Percentiles rank a stretch among this genome's conserved stretches.
These are phyloP conservation scores for Vitis amurensis DNA, from an alignment of 164 flowering plant species.

Conservation along the genomic window DNA sequence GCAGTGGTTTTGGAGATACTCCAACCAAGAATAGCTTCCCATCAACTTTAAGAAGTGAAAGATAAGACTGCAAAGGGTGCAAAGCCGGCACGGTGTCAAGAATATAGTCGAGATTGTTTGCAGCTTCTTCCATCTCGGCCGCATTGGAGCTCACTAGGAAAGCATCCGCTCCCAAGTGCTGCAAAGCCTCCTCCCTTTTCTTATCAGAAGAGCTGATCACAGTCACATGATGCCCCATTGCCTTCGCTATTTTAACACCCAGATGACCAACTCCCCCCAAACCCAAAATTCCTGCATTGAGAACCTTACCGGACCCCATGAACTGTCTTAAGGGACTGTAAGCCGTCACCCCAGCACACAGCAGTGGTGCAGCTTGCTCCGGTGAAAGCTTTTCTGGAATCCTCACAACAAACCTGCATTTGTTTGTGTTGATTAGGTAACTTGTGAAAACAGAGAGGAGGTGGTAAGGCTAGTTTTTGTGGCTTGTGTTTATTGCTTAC, in stretches of 20 bases:
- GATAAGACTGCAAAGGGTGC: conserved; percentile 35
- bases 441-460: neutral
- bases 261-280: conserved; percentile 63
- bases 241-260: conserved; percentile 55
- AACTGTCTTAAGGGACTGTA: conserved; percentile 53
- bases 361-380: conserved; percentile 57
- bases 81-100: conserved; percentile 53
- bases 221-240: conserved; percentile 64
- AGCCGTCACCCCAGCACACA: conserved; percentile 62
- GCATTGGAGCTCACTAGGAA: conserved; percentile 41
- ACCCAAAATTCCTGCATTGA: conserved; percentile 47
- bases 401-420: conserved; percentile 47
- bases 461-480: too few relatives aligned
- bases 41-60: conserved; percentile 40
- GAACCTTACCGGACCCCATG: conserved; percentile 7
- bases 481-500: conserved; percentile 17
- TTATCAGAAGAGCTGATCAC: conserved; percentile 52
- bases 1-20: conserved; percentile 32
- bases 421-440: neutral
- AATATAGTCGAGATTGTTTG: conserved; percentile 46
- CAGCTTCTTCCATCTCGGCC: conserved; percentile 33
- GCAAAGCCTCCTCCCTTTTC: conserved; percentile 50
- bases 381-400: conserved; percentile 46
- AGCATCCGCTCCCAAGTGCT: conserved; percentile 47
- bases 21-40: conserved; percentile 51